phyloP scores from a whole-genome alignment of 176 grass and related monocot species.

The Bromus sterilis region DNA sequence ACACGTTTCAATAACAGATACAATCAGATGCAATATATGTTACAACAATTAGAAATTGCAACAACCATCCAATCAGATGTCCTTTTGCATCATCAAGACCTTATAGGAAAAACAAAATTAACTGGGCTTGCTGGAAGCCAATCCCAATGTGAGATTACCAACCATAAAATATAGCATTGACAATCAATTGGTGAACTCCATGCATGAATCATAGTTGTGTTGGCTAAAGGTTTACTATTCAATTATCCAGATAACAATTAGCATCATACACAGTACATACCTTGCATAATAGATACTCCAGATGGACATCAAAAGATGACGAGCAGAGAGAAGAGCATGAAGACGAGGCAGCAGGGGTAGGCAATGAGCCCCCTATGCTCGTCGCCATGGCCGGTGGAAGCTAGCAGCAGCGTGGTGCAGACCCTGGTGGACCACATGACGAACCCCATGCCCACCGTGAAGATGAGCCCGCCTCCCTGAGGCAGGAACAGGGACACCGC shows the following conservation, averaged over 20 bases:
- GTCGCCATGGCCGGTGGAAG: constrained; percentile 57
- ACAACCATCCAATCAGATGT: neutral
- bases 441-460: constrained; percentile 55
- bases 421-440: constrained; percentile 81
- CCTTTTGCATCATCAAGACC: constrained; percentile 4
- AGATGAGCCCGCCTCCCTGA: constrained; percentile 56
- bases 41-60: neutral
- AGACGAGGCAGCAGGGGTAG: constrained; percentile 81
- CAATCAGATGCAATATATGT: neutral
- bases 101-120: neutral
- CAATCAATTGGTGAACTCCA: neutral
- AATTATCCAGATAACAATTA: neutral
- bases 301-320: constrained; percentile 83
- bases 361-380: constrained; percentile 64
- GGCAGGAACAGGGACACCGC: constrained; percentile 73
- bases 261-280: no score
- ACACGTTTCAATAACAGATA: neutral
- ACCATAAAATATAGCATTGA: neutral
- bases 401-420: constrained; percentile 67
- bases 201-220: no score
- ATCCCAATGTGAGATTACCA: neutral
- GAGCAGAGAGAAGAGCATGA: constrained; percentile 83
- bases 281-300: no score
- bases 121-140: neutral
- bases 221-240: neutral